Evolutionary conservation across 2,329 filamentous ascomycete genomes (phyloP), one percentile per base, ranked within the genome.

Genomic region (Alternaria sp.): DNA sequence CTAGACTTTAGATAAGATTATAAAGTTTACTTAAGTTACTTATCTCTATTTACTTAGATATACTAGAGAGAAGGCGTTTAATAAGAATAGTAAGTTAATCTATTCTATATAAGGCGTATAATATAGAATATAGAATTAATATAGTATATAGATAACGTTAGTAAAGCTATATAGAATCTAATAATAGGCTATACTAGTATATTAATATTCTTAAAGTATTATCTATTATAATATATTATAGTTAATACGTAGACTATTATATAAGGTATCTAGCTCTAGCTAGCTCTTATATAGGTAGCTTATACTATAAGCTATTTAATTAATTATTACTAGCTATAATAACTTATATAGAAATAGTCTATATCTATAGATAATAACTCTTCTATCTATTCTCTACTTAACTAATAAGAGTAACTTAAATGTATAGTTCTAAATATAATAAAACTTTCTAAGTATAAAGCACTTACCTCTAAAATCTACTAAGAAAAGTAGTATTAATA

Each of bases 21-120:
- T 70, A 3, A 69, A 32, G 17, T 61, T 61, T 45, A 13, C 58
- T 56, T 3, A 61, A 61, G 58, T 61, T 9, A 72, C 73, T 7
- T 73, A 73, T 67, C 76, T 69, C 12, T 81, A 82, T 63, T 62
- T 49, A 25, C 74, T 82, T 19, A 72, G 71, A 68, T 81, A 82
- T 62, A 67, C 65, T 19, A 68, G 50, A 68, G 75, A 75, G 15
- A 81, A 81, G 61, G 76, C 69, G 5, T 80, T 82, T 50, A 81
- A 82, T 61, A 60, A 78, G 47, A 81, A 77, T 59, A 28, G 75
- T 82, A 68, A 74, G 51, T 77, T 36, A 10, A 59, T 43, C 30
- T 47, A 6, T 53, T 47, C 1, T 30, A 61, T 56, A 13, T 8
- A 55, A 51, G 17, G 11, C n/a, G 2, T 13, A 26, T 56, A 12